A percentile compares a stretch with the other conserved stretches of the same genome.
Conservation (phyloP, 805 yeast species). For the Kodamaea jinghongensis region DNA sequence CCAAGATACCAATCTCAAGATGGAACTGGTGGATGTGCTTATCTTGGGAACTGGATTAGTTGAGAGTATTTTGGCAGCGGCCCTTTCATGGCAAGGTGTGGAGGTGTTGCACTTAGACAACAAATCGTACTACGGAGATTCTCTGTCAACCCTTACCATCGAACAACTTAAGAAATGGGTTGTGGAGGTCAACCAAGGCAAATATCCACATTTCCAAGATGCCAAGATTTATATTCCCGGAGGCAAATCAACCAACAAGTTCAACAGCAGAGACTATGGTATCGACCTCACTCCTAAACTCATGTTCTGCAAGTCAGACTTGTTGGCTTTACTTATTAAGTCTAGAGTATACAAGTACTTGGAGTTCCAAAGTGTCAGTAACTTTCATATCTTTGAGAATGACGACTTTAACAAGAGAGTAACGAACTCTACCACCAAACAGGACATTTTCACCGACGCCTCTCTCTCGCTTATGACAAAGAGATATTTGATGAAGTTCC, state of each 20-base stretch:
- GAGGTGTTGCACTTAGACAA: conserved; percentile 86
- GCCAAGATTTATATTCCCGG: conserved; percentile 80
- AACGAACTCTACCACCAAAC: conserved; percentile 68
- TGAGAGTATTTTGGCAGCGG: conserved; percentile 87
- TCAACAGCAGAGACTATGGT: conserved; percentile 73
- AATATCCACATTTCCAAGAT: conserved; percentile 50
- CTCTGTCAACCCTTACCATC: conserved; percentile 78
- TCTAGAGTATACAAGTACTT: conserved; percentile 87
- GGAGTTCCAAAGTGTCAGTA: conserved; percentile 85
- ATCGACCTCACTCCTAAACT: conserved; percentile 85
- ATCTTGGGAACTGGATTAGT: conserved; percentile 91
- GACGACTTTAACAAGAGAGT: conserved; percentile 81
- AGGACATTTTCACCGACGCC: conserved; percentile 91
- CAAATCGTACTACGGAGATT: conserved; percentile 85
- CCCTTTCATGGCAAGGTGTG: conserved; percentile 98
- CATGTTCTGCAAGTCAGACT: conserved; percentile 86
- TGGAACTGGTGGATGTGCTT: conserved; percentile 73
- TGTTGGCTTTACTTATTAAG: conserved; percentile 72
- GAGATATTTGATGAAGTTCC: conserved; percentile 84
- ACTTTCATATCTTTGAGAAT: conserved; percentile 91
- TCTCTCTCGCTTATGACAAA: conserved; percentile 70
- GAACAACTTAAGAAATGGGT: conserved; percentile 88
- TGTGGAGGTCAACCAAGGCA: conserved; percentile 55
- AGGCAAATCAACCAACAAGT: conserved; percentile 45
- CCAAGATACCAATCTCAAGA: conserved; percentile 58